Conservation (phyloP, 1,139 yeast species). For the Candida glucosophila region DNA sequence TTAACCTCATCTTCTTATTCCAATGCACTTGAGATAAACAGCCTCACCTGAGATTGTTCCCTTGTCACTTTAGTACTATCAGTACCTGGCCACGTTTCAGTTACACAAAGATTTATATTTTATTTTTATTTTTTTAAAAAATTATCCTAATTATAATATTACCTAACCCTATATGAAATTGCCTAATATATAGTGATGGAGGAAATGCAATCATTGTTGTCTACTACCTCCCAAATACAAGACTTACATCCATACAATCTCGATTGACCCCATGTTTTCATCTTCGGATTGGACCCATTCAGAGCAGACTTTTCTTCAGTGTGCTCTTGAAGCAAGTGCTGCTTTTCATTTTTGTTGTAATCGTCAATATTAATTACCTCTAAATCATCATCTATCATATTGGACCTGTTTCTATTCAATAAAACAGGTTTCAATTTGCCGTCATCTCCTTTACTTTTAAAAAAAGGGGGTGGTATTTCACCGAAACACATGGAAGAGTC, state of each 20-base stretch:
- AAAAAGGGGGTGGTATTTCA: conserved; percentile 19
- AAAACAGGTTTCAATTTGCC: conserved; percentile 29
- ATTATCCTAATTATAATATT: too few relatives aligned
- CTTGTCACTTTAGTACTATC: background rate
- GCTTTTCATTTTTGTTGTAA: conserved; percentile 2
- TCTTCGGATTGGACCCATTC: conserved; percentile 6
- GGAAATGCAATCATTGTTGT: conserved; percentile 28
- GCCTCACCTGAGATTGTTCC: background rate
- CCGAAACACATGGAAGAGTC: conserved; percentile 25
- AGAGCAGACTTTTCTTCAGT: conserved; percentile 3
- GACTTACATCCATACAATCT: conserved; percentile 36
- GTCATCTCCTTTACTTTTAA: conserved; percentile 6
- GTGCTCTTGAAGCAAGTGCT: too few relatives aligned
- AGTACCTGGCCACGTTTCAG: background rate
- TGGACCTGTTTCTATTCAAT: conserved; percentile 43
- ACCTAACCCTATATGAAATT: background rate
- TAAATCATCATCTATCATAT: conserved; percentile 31
- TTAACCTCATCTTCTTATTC: conserved; percentile 26
- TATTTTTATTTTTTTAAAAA: too few relatives aligned
- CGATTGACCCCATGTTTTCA: conserved; percentile 45
- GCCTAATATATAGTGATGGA: conserved; percentile 11
- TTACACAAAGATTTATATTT: conserved; percentile 2
- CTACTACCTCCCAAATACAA: conserved; percentile 47
- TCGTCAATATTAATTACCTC: conserved; percentile 19
- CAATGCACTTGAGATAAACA: too few relatives aligned